Percentiles rank a stretch among this genome's conserved stretches.
phyloP scores from a whole-genome alignment of 306 rosid species.

The Leucaena leucocephala region DNA sequence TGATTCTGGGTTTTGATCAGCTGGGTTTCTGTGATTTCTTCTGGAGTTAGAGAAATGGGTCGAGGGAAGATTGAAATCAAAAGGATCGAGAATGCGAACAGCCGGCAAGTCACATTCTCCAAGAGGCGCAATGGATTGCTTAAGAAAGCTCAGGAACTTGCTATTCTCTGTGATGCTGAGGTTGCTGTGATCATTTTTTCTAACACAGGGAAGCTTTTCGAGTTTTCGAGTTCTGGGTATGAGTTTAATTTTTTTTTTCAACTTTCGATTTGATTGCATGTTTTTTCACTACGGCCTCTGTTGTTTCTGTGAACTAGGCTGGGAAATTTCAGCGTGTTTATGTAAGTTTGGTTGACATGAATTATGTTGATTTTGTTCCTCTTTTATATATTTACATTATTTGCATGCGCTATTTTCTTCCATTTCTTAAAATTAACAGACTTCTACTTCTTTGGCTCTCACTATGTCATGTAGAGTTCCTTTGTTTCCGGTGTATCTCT shows the following conservation, averaged over 20 bases:
- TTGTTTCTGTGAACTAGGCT: not conserved
- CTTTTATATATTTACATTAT: conserved; percentile 7
- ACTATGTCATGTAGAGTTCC: not conserved
- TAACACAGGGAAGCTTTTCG: conserved; percentile 89
- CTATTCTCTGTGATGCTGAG: conserved; percentile 95
- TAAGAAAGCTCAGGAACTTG: conserved; percentile 90
- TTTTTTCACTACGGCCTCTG: conserved; percentile 17
- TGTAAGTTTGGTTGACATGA: not conserved
- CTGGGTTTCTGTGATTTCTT: conserved; percentile 16
- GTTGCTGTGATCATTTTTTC: conserved; percentile 98
- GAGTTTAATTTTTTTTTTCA: conserved; percentile 2
- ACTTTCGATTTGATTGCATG: conserved; percentile 33
- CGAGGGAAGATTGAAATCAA: conserved; percentile 94
- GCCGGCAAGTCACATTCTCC: conserved; percentile 98
- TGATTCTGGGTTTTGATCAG: conserved; percentile 9
- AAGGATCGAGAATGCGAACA: conserved; percentile 88
- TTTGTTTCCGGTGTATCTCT: not conserved
- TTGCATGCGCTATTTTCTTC: conserved; percentile 33
- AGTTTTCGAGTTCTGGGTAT: conserved; percentile 88
- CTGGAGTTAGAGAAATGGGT: conserved; percentile 57
- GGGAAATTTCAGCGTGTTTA: not conserved
- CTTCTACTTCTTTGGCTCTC: not conserved
- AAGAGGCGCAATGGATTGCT: conserved; percentile 88
- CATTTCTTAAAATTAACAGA: not conserved
- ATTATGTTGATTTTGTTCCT: not conserved